A percentile compares a stretch with the other conserved stretches of the same genome.
Evolutionary conservation across 495 filamentous ascomycete species (phyloP).

Genomic region (Chaetomium tenue): DNA sequence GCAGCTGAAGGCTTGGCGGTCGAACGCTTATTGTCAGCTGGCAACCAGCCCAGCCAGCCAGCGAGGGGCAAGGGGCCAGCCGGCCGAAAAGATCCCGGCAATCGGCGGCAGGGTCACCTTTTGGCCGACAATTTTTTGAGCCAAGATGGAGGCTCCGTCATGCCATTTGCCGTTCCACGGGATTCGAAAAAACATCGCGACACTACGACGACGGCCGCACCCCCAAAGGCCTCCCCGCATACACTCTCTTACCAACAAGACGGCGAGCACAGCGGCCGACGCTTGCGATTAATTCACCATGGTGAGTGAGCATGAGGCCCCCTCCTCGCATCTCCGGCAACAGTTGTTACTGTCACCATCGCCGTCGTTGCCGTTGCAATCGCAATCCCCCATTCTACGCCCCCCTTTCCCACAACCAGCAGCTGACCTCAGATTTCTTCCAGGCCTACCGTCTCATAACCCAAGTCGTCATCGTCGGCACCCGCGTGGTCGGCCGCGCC

Average conservation of each 20-base stretch:
- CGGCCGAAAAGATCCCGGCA: conserved; percentile 28
- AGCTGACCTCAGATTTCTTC: background rate
- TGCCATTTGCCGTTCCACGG: conserved; percentile 16
- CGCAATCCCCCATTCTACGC: background rate
- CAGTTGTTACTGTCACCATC: no score
- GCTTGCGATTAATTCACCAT: conserved; percentile 26
- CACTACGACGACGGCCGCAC: conserved; percentile 19
- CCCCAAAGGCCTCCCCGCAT: conserved; percentile 5
- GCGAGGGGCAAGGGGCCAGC: background rate
- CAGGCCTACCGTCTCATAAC: conserved; percentile 94
- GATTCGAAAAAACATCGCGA: conserved; percentile 13
- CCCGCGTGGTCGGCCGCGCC: conserved; percentile 87
- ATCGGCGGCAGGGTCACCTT: conserved; percentile 26
- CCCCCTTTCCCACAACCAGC: background rate
- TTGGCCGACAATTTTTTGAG: conserved; percentile 32
- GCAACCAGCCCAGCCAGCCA: background rate
- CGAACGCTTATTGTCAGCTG: background rate
- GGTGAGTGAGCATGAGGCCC: conserved; percentile 15
- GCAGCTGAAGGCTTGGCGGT: conserved; percentile 1
- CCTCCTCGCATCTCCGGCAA: background rate
- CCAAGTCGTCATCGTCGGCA: conserved; percentile 85
- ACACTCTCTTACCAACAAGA: conserved; percentile 8
- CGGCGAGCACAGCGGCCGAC: conserved; percentile 24
- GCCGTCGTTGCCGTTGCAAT: background rate
- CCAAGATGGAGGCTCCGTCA: conserved; percentile 18